Evolutionary conservation across 306 rosid genomes (phyloP), one percentile per base, ranked within the genome.

Genomic region (Trifolium repens): DNA sequence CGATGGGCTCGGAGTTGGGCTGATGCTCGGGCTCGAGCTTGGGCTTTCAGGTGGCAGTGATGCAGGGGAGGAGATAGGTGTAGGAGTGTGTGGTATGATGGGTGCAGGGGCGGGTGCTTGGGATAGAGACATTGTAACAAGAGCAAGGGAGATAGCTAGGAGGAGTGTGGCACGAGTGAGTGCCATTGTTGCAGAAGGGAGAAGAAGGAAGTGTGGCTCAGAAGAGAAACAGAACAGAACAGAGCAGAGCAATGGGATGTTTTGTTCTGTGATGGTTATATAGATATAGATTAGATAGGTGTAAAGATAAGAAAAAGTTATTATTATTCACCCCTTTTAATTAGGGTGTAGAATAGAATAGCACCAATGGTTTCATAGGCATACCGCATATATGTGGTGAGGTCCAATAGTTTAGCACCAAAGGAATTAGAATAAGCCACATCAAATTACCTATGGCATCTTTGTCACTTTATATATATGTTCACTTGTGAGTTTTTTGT

Each of bases 71-170:
- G 24, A 5, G 15, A 76, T 9, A 10, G 85, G 78, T 4, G 86
- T 40, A 9, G 89, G 65, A n/a, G 67, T 40, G 64, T 62, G 15
- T 68, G 49, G 6, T 77, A 17, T 0, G n/a, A 14, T 32, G 39
- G 93, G 89, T 52, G 88, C 79, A 7, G 80, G 66, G 32, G 85
- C 39, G 7, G 91, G 96, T 27, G 81, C 55, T 75, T 87, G 89
- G 9, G 84, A 82, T n/a, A 55, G 16, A 79, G 96, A 88, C 22
- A 84, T 55, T 68, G 90, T 54, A 3, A 83, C n/a, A 13, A 89
- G 72, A 60, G 76, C 26, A 15, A 89, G 50, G 68, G 76, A 80
- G 59, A 88, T 32, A 62, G 81, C 12, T 50, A 86, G 67, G 77
- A 76, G 12, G 74, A 83, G 85, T 79, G 77, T 75, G 87, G 82